Evolutionary conservation across 1,139 yeast genomes (phyloP).

Genomic region (Debaryomyces singareniensis): DNA sequence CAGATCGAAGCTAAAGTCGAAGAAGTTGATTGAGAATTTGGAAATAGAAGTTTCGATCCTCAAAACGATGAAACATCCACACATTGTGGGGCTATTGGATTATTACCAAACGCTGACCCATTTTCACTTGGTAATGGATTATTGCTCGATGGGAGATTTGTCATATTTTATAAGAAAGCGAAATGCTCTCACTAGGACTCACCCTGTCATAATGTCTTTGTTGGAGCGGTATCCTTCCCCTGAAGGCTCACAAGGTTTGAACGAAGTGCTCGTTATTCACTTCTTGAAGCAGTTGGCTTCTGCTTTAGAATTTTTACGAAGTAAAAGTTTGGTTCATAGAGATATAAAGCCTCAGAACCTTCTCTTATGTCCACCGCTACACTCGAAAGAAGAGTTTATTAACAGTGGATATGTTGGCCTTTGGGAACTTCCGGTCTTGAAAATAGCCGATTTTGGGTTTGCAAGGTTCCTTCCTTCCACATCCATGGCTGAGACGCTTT

Average conservation of each 20-base stretch:
- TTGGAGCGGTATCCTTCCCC: constrained; percentile 83
- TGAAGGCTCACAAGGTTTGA: constrained; percentile 67
- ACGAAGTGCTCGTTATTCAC: constrained; percentile 72
- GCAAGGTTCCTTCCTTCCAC: constrained; percentile 91
- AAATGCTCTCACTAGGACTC: constrained; percentile 62
- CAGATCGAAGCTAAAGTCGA: constrained; percentile 73
- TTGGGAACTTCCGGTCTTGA: constrained; percentile 84
- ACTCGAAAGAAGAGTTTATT: constrained; percentile 54
- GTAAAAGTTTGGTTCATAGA: constrained; percentile 81
- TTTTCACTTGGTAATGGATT: constrained; percentile 93
- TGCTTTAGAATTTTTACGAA: constrained; percentile 75
- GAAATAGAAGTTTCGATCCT: constrained; percentile 87
- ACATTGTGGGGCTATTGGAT: constrained; percentile 79
- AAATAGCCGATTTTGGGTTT: constrained; percentile 96
- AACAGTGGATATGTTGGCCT: constrained; percentile 61
- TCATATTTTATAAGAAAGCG: constrained; percentile 79
- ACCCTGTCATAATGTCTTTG: constrained; percentile 73
- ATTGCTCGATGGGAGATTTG: constrained; percentile 90
- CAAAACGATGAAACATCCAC: constrained; percentile 85
- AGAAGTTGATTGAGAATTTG: constrained; percentile 80
- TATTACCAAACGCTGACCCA: constrained; percentile 73
- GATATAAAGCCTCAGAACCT: constrained; percentile 94
- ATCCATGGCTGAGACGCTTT: constrained; percentile 90
- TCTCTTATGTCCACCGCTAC: constrained; percentile 68
- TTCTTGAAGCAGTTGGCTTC: constrained; percentile 82